phyloP scores from a whole-genome alignment of 169 alveolate genomes.

The Plasmodium cynomolgi region DNA sequence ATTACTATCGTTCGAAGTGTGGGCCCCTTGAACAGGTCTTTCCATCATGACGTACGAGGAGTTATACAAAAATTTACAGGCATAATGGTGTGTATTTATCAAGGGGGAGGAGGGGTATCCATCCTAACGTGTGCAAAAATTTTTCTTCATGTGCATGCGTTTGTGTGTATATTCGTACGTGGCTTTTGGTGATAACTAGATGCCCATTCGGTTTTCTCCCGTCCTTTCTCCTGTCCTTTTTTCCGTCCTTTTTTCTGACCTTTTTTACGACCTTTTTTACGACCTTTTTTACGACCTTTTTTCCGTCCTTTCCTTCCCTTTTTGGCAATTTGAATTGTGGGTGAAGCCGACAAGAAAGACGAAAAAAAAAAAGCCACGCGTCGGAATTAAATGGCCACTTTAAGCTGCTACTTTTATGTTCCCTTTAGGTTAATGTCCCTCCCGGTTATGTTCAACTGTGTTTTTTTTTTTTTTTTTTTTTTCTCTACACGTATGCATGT shows the following conservation, averaged over 20 bases:
- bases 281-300: too few species aligned
- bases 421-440: neutral
- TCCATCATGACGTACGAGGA: neutral
- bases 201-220: neutral
- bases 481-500: constrained; percentile 14
- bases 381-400: neutral
- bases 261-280: too few species aligned
- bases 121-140: neutral
- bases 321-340: neutral
- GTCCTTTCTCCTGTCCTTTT: too few species aligned
- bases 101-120: neutral
- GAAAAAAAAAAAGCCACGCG: neutral
- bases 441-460: neutral
- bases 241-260: too few species aligned
- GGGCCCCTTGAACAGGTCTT: neutral
- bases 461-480: neutral
- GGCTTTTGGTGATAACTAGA: neutral
- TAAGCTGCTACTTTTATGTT: neutral
- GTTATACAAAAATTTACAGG: neutral
- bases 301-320: neutral
- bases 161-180: neutral
- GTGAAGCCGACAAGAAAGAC: neutral
- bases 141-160: neutral
- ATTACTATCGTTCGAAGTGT: neutral
- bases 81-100: neutral